Evolutionary conservation across 352 stramenopile genomes (phyloP), one percentile per base, ranked within the genome.

Genomic region (Thalassiosira mediterranea): DNA sequence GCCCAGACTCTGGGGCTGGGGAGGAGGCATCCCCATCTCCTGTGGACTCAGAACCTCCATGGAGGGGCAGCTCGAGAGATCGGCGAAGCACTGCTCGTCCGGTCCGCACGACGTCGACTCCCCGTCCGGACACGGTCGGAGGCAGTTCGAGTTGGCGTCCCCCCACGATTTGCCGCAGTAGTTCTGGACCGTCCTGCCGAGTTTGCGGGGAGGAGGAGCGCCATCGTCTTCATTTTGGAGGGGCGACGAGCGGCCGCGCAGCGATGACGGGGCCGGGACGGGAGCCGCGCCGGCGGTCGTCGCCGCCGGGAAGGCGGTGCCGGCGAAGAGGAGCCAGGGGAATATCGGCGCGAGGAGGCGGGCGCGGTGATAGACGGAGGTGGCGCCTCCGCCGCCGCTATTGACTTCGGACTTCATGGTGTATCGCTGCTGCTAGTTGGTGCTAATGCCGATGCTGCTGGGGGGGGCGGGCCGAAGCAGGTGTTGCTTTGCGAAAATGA

Each of bases 111-210:
- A 11, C 2, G 44, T 42, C 17, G 48, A 48, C 1, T 67, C 62
- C 1, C 74, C 74, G 32, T 63, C 28, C 5, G 66, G 74, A 38
- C 74, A 83, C 2, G 66, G 51, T 2, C 29, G 46, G 1, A 26
- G 40, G 26, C 74, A 83, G 37, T 59, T 49, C 0, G 26, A 59
- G 49, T 83, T 83, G 54, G 74, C 66, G 1, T 68, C 52, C 5
- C 0, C 32, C 66, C 66, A 83, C 48, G 60, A 48, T n/a, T 15
- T 62, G 8, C 74, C 74, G 32, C 74, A 83, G 60, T 82, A 82
- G 28, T 74, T 73, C 32, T 81, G 53, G 11, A 76, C 64, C 29
- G 34, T 47, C 34, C 13, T 42, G n/a, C n/a, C n/a, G n/a, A n/a
- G n/a, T n/a, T n/a, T n/a, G n/a, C n/a, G n/a, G n/a, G n/a, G n/a